These are phyloP conservation scores for Candida boleticola DNA, from an alignment of 805 yeast species.

Conservation along the genomic window DNA sequence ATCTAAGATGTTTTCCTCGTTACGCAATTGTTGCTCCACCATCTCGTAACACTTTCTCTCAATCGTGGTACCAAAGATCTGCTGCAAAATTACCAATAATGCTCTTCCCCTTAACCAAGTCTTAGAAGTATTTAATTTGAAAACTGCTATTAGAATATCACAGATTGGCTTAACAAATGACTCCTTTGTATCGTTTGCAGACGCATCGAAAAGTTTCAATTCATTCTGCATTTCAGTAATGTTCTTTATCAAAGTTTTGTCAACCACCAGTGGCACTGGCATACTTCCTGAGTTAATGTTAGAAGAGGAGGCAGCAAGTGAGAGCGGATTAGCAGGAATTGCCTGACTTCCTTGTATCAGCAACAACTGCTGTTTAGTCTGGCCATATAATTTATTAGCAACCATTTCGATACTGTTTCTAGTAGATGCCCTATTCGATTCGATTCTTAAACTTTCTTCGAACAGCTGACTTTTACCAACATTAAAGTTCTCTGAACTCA, in stretches of 20 bases:
- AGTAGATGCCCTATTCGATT: constrained; percentile 4
- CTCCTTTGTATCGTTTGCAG: constrained; percentile 6
- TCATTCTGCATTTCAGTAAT: constrained; percentile 54
- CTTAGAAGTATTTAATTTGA: constrained; percentile 60
- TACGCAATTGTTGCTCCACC: constrained; percentile 32
- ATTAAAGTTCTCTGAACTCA: constrained; percentile 67
- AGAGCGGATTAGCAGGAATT: constrained; percentile 3
- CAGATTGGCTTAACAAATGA: constrained; percentile 79
- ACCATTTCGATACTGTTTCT: constrained; percentile 25
- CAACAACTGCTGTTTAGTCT: background rate
- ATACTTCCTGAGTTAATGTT: background rate
- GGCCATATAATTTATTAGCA: constrained; percentile 25
- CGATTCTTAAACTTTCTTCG: constrained; percentile 10
- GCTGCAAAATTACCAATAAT: constrained; percentile 75
- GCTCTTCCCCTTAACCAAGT: constrained; percentile 88
- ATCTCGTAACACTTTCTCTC: constrained; percentile 61
- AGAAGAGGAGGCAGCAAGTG: background rate
- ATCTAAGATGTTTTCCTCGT: constrained; percentile 47
- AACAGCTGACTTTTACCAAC: constrained; percentile 28
- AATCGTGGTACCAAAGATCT: constrained; percentile 81
- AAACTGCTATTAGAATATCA: constrained; percentile 67
- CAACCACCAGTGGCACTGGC: constrained; percentile 1
- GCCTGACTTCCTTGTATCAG: constrained; percentile 4
- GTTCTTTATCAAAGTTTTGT: constrained; percentile 23
- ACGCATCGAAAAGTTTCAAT: constrained; percentile 50